phyloP scores from a whole-genome alignment of 257 asterid genomes.

The Petunia secreta region DNA sequence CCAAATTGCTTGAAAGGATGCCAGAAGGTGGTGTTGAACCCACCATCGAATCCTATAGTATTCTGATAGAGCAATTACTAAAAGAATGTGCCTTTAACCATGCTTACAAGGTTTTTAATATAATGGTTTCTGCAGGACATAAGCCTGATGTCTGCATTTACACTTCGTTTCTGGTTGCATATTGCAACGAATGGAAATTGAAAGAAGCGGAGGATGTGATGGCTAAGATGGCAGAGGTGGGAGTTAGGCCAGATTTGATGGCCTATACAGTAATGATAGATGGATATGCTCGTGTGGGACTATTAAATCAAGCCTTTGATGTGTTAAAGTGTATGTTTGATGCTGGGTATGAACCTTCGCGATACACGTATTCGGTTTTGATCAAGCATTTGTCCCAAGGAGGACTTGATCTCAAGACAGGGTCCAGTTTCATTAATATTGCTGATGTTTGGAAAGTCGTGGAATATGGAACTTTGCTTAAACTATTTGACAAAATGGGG shows the following conservation, averaged over 20 bases:
- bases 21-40: slow-evolving; percentile 53
- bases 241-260: slow-evolving; percentile 61
- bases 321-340: slow-evolving; percentile 58
- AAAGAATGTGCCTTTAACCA: slow-evolving; percentile 60
- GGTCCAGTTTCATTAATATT: slow-evolving; percentile 41
- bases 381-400: slow-evolving; percentile 61
- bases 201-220: slow-evolving; percentile 69
- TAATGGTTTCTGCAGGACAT: slow-evolving; percentile 52
- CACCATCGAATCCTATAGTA: slow-evolving; percentile 55
- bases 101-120: slow-evolving; percentile 53
- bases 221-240: slow-evolving; percentile 56
- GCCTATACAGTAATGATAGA: slow-evolving; percentile 70
- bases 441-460: slow-evolving; percentile 75
- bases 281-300: slow-evolving; percentile 74
- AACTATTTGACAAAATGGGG: slow-evolving; percentile 64
- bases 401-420: slow-evolving; percentile 27
- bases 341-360: slow-evolving; percentile 69
- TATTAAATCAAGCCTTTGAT: slow-evolving; percentile 51
- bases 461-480: slow-evolving; percentile 55
- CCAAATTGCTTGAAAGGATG: slow-evolving; percentile 56
- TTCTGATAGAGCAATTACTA: slow-evolving; percentile 63
- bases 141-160: slow-evolving; percentile 76
- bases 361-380: slow-evolving; percentile 61
- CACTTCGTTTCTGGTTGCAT: slow-evolving; percentile 73
- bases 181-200: slow-evolving; percentile 72